Base-by-base conservation (phyloP, 345 rosid genomes). In the Aethionema arabicum region DNA sequence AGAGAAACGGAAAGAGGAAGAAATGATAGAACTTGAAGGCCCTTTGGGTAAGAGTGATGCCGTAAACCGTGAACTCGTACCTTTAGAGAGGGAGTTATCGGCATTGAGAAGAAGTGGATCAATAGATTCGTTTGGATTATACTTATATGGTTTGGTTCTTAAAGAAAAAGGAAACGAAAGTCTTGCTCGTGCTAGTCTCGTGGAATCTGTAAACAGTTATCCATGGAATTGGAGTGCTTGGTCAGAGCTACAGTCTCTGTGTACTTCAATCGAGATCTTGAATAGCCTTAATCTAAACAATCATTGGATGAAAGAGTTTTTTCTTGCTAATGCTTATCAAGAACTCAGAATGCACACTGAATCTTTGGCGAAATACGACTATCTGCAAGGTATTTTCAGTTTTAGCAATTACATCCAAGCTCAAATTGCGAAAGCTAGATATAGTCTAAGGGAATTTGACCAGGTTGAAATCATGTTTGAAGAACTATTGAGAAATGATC, bases 181-280 rank as follows among this genome's bases (percentile, higher is more conserved):
- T 67, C 88, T 87, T 58, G 90, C 89, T 5, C 79, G 89, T 36
- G 80, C 81, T 16, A 80, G 81, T 70, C 85, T 90, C 5, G 84
- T 86, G 72, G 97, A 93, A 65, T 93, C 97, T 30, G 96, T 93
- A 42, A 93, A 90, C 73, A 77, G 76, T 76, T 93, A 93, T 64
- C 97, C 99, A 27, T 93, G 99, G 99, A 93, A 93, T 66, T 93
- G 99, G 99, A 86, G 70, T 82, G 99, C 99, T 51, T 93, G 99
- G 99, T 84, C 78, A 8, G 96, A 87, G 79, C 82, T 93, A 67
- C 96, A 81, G 74, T 86, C 95, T 10, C 65, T 86, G 52, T 90
- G 99, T 69, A 76, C 87, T 43, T 74, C 91, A 8, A 59, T 83
- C 0, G 95, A 90, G 66, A 80, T 78, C 56, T 71, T 93, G 78